Base-by-base conservation (phyloP, 257 asterid species). In the Gentiana straminea region DNA sequence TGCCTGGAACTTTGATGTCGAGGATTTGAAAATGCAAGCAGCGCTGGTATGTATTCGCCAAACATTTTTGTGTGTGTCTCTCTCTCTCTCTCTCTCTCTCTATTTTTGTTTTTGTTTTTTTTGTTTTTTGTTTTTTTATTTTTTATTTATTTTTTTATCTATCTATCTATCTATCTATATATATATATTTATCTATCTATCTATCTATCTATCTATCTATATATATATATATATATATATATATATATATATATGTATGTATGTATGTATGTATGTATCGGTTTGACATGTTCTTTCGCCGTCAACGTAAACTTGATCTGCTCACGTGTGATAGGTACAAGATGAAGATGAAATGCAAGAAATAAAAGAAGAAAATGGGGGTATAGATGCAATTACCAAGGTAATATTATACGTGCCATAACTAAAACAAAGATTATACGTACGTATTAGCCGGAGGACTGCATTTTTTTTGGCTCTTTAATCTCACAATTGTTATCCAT, bases 1-100 rank as follows among this genome's bases (percentile, higher is more conserved):
- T 61, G 97, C 93, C 45, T 92, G 99, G 99, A 92, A 92, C 75
- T 92, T 92, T 68, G 97, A 92, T 72, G 55, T 92, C 62, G 97
- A 85, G 79, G 99, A 92, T 71, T 79, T 92, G 78, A 92, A 92
- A 78, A 65, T 63, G 64, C 99, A 83, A 78, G 99, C 99, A 62
- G 80, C 97, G 66, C 73, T 81, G 88, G 99, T 92, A 83, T 57
- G 85, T 63, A 53, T 32, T 49, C 37, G 46, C 57, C 34, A 54
- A 53, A 65, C 33, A 13, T 55, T 37, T 13, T 34, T 4, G 3
- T 5, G 5, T 68, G 44, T 38, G 58, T 50, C 32, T 50, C 37
- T 33, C 61, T 24, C 24, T 24, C 24, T 24, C 24, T 24, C 24
- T 24, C 24, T 24, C 24, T 24, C 24, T 24, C 24, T 24, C 24